Evolutionary conservation across 2,329 filamentous ascomycete species (phyloP), one percentile per base, ranked within the genome.

Genomic region (Verticillium alfalfae): DNA sequence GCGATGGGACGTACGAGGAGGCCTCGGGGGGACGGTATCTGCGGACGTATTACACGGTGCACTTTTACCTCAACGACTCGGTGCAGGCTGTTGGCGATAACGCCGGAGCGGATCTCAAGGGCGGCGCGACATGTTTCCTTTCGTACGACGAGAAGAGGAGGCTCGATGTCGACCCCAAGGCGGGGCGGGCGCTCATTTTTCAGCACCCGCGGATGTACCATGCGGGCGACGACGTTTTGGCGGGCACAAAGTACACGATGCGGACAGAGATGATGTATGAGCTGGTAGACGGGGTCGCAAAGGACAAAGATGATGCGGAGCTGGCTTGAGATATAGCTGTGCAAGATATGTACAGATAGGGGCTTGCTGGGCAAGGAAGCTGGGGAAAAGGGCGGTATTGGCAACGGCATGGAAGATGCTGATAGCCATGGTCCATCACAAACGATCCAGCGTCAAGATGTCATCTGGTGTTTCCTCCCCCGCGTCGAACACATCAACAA

Each of bases 1-100:
- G 83, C 66, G 91, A 94, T 69, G 86, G 84, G 0, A 68, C 77
- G 0, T 94, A 89, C 67, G 76, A 77, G 58, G 87, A 85, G 16
- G 60, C 63, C 5, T 64, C 57, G 5, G 79, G 81, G 0, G 74
- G 78, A 8, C 76, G 71, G 22, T 78, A 69, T 3, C 70, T 78
- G 36, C 67, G 73, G 67, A 83, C 81, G 1, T 77, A 80, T 60
- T 84, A 82, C 68, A 87, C 85, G 0, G 63, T 86, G 5, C 84
- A 87, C 55, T 71, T 87, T 12, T 87, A 84, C 66, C 72, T 84
- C 34, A 83, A 83, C 63, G 79, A 82, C 66, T 81, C 78, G 13
- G 73, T 75, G 59, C 74, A 77, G 60, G 79, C 73, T 52, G 74
- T 72, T 4, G 75, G 72, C 9, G 65, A 70, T 3, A 63, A 63